Conservation (phyloP, 1,139 yeast species). For the Saccharomycopsis crataegensis region DNA sequence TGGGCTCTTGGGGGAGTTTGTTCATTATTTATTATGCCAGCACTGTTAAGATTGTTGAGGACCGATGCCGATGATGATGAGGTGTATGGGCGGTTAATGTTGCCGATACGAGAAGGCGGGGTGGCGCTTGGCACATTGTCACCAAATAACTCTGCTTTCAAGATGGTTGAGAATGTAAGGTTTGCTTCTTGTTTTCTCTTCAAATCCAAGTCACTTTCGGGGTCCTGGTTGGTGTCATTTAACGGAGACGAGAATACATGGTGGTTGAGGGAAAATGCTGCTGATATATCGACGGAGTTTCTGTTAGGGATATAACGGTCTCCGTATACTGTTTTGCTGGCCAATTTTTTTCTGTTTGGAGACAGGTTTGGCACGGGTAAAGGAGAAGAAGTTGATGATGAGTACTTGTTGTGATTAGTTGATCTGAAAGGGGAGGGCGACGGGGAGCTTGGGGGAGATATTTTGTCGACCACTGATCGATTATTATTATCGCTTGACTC, state of each 20-base stretch:
- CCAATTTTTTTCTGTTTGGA: conserved; percentile 5
- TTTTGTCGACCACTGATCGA: conserved; percentile 1
- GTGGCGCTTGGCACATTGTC: conserved; percentile 63
- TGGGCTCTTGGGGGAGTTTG: conserved; percentile 2
- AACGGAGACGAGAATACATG: conserved; percentile 29
- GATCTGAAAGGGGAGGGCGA: conserved; percentile 4
- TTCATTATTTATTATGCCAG: neutral
- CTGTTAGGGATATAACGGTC: conserved; percentile 86
- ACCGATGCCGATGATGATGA: neutral
- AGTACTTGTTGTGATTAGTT: neutral
- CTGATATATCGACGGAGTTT: conserved; percentile 79
- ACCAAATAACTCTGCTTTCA: conserved; percentile 89
- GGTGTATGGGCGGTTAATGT: neutral
- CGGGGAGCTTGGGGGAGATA: conserved; percentile 11
- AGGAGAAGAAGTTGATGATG: neutral
- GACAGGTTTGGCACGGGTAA: conserved; percentile 5
- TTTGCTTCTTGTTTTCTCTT: conserved; percentile 78
- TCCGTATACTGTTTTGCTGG: conserved; percentile 36
- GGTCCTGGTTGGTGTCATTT: conserved; percentile 21
- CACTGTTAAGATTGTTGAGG: neutral
- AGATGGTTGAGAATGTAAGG: conserved; percentile 74
- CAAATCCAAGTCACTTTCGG: conserved; percentile 58
- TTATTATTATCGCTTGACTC: conserved; percentile 6
- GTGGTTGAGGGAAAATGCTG: conserved; percentile 67
- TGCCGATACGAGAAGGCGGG: conserved; percentile 19